These are phyloP conservation scores for Monascus ruber DNA, from an alignment of 2,329 filamentous ascomycete genomes.

Conservation along the genomic window DNA sequence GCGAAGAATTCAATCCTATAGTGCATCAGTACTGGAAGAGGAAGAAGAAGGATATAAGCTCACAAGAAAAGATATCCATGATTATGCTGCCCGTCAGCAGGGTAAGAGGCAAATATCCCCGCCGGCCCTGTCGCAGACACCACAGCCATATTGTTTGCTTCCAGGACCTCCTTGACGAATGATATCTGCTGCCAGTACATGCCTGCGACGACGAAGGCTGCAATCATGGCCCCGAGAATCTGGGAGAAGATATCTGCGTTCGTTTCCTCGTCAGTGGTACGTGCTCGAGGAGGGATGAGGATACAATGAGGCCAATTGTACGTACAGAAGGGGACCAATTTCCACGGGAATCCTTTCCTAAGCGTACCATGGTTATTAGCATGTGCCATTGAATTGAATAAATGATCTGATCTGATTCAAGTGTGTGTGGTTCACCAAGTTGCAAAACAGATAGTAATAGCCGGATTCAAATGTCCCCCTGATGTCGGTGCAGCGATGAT, in stretches of 20 bases:
- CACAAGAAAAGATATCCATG: conserved; percentile 45
- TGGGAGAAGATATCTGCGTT: conserved; percentile 43
- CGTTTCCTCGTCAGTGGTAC: neutral
- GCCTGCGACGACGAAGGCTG: conserved; percentile 43
- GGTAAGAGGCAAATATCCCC: conserved; percentile 45
- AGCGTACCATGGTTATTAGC: conserved; percentile 8
- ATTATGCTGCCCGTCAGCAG: conserved; percentile 37
- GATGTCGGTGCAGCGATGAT: conserved; percentile 44
- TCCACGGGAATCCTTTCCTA: conserved; percentile 51
- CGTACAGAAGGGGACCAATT: conserved; percentile 29
- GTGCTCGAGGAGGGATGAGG: neutral
- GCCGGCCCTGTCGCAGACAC: conserved; percentile 41
- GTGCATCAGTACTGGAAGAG: neutral
- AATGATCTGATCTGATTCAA: conserved; percentile 9
- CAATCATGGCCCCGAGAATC: conserved; percentile 46
- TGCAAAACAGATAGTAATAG: conserved; percentile 36
- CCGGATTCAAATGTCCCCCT: conserved; percentile 47
- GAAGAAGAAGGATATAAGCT: neutral
- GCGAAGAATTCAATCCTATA: conserved; percentile 46
- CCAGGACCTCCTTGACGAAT: conserved; percentile 29
- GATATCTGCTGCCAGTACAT: conserved; percentile 45
- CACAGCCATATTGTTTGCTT: conserved; percentile 22
- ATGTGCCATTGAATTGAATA: conserved; percentile 15
- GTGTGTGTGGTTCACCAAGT: conserved; percentile 21
- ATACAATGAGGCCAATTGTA: neutral